Percentiles rank a stretch among this genome's conserved stretches.
phyloP scores from a whole-genome alignment of 2,329 filamentous ascomycete genomes.

The Aspergillus candidus region DNA sequence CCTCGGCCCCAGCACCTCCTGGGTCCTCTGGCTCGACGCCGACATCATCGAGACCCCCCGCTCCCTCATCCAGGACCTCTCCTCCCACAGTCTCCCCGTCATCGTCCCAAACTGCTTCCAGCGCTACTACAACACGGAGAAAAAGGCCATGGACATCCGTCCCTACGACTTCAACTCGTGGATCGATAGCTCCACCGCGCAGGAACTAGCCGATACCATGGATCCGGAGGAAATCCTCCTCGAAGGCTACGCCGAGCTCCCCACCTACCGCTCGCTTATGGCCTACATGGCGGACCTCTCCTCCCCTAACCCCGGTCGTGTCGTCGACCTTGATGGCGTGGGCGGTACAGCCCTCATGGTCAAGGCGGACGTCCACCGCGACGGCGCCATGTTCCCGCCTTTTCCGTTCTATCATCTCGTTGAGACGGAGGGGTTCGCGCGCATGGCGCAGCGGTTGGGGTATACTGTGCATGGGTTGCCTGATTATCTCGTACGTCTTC shows the following conservation, averaged over 20 bases:
- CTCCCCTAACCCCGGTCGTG: constrained; percentile 52
- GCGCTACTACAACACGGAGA: constrained; percentile 67
- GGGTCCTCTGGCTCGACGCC: constrained; percentile 93
- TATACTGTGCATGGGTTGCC: constrained; percentile 84
- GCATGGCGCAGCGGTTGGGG: constrained; percentile 86
- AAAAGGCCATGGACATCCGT: constrained; percentile 65
- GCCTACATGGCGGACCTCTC: constrained; percentile 62
- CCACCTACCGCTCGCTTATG: constrained; percentile 89
- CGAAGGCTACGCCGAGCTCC: constrained; percentile 88
- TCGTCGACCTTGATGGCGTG: constrained; percentile 81
- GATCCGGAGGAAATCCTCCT: constrained; percentile 85
- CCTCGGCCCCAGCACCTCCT: constrained; percentile 80
- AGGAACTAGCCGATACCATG: constrained; percentile 71
- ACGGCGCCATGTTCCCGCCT: constrained; percentile 96
- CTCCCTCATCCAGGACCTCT: constrained; percentile 84
- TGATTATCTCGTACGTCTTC: constrained; percentile 77
- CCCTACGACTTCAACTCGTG: constrained; percentile 98
- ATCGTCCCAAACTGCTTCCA: constrained; percentile 96
- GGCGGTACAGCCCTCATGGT: constrained; percentile 89
- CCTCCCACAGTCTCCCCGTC: constrained; percentile 78
- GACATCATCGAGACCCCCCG: constrained; percentile 87
- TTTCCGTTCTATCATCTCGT: constrained; percentile 96
- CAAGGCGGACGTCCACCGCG: constrained; percentile 92
- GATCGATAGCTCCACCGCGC: constrained; percentile 79
- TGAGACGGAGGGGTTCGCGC: constrained; percentile 96